Base-by-base conservation (phyloP, 1,284 basidiomycete species). In the Gomphus bonarii region DNA sequence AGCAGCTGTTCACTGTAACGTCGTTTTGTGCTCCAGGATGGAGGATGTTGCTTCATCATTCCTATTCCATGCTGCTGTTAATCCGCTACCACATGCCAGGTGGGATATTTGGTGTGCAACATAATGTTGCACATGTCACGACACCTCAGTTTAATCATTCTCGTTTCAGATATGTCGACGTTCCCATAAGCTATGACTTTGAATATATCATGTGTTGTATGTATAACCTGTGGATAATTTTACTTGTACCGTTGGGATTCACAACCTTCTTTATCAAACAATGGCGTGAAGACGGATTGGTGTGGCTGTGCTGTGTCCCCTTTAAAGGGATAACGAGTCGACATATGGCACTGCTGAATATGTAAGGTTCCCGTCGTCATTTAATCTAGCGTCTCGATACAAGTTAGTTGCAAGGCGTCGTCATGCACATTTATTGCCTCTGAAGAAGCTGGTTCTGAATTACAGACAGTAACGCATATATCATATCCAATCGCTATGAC, bases 21-120 rank as follows among this genome's bases (percentile, higher is more conserved):
- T 50, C n/a, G 12, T 44, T 30, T 11, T n/a, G 3, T 25, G 18
- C 14, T 42, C 28, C 40, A 63, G 62, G 59, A 63, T 40, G 63
- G 63, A 12, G 58, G 60, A 25, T 61, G 61, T 50, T 65, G 64
- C 31, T 63, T 58, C 47, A 61, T 63, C 38, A 61, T 64, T 54
- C 63, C 63, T 28, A 60, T 63, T 12, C 63, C 63, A 49, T 63
- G 63, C 42, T 65, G 47, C n/a, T 57, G 49, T 28, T 57, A n/a
- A 35, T 18, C n/a, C 16, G 28, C 20, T 16, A 11, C 12, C 38
- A n/a, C 16, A 40, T 16, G 25, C 25, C 25, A 3, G 12, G 18
- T 5, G 20, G n/a, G n/a, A 20, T 40, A 22, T 22, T 43, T 40
- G 38, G 3, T n/a, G 38, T 36, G n/a, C 10, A 7, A 12, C 8